A percentile compares a stretch with the other conserved stretches of the same genome.
phyloP scores from a whole-genome alignment of 306 rosid genomes.

The Prunus campanulata region DNA sequence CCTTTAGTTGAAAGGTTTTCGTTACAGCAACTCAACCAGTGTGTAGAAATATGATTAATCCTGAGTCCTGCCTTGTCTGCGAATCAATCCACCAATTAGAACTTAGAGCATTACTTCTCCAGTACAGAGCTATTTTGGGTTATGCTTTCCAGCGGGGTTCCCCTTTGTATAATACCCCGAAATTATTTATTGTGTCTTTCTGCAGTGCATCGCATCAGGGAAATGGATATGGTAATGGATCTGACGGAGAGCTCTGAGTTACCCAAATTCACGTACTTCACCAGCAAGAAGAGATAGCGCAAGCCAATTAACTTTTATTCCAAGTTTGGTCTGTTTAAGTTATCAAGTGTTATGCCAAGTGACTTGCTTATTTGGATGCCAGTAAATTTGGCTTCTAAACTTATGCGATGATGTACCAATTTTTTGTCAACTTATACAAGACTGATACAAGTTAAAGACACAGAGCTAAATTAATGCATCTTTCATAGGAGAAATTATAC shows the following conservation, averaged over 20 bases:
- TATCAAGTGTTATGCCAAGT: background rate
- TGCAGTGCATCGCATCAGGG: conserved; percentile 43
- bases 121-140: background rate
- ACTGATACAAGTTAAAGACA: background rate
- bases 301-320: background rate
- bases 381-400: conserved; percentile 2
- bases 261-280: background rate
- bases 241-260: conserved; percentile 58
- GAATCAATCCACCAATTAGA: background rate
- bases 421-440: background rate
- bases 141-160: background rate
- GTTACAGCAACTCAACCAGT: too few relatives aligned
- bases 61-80: background rate
- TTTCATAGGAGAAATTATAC: background rate
- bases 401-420: background rate
- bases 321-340: background rate
- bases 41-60: too few relatives aligned
- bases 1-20: too few relatives aligned
- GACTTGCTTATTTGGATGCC: background rate
- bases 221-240: conserved; percentile 27
- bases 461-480: background rate
- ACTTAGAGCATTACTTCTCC: background rate
- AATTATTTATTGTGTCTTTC: background rate
- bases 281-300: background rate
- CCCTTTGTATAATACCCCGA: background rate